Evolutionary conservation across 2,329 filamentous ascomycete genomes (phyloP).

Genomic region (Fusarium sp.): DNA sequence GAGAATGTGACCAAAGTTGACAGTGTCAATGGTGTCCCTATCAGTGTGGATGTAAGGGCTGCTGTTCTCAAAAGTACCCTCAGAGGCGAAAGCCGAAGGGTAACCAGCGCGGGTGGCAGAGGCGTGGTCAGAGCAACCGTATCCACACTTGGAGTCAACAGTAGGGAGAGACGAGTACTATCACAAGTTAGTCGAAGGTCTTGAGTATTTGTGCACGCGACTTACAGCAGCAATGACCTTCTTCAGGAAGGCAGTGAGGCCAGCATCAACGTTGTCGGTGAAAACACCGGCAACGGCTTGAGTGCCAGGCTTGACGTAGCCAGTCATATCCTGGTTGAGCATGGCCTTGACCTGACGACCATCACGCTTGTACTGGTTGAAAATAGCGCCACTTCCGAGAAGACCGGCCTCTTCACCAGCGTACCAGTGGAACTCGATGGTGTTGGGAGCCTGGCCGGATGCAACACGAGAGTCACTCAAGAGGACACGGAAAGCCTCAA

Average conservation of each 20-base stretch:
- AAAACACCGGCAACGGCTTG: slow-evolving; percentile 52
- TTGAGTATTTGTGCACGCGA: rapidly evolving
- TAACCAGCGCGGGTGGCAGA: slow-evolving; percentile 74
- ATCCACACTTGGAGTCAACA: slow-evolving; percentile 63
- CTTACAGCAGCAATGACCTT: slow-evolving; percentile 49
- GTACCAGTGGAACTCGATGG: slow-evolving; percentile 89
- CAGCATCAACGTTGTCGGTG: slow-evolving; percentile 53
- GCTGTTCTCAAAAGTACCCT: slow-evolving; percentile 67
- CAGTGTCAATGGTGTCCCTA: slow-evolving; percentile 75
- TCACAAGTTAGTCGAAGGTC: rapidly evolving
- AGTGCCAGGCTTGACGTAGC: slow-evolving; percentile 50
- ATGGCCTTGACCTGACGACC: slow-evolving; percentile 54
- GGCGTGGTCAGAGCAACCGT: slow-evolving; percentile 69
- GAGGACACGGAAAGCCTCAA: slow-evolving; percentile 80
- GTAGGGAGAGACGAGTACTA: slow-evolving; percentile 54
- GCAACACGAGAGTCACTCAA: slow-evolving; percentile 71
- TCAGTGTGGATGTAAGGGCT: slow-evolving; percentile 80
- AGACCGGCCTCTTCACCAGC: slow-evolving; percentile 84
- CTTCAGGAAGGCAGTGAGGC: slow-evolving; percentile 53
- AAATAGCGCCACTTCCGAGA: slow-evolving; percentile 73
- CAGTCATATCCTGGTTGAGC: slow-evolving; percentile 60
- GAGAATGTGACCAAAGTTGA: slow-evolving; percentile 74
- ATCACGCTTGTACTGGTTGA: slow-evolving; percentile 51
- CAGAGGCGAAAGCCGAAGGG: slow-evolving; percentile 72
- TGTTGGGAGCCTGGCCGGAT: slow-evolving; percentile 72